Percentiles rank a stretch among this genome's conserved stretches.
phyloP scores from a whole-genome alignment of 257 asterid genomes.

The Eustoma russellianum region DNA sequence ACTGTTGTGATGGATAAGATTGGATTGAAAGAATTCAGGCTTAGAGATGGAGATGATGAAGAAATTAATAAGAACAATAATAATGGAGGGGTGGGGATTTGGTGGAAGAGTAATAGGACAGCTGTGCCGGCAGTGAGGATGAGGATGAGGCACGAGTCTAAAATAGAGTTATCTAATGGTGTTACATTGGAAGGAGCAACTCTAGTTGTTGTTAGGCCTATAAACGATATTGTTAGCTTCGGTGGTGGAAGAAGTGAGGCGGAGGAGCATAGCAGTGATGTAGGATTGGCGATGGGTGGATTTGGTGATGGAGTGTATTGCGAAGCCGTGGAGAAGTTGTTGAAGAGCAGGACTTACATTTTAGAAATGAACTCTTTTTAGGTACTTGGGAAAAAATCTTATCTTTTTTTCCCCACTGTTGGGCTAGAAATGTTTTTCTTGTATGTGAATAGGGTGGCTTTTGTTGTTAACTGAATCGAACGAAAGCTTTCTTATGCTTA shows the following conservation, averaged over 20 bases:
- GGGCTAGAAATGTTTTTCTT: not conserved
- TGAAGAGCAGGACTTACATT: slow-evolving; percentile 42
- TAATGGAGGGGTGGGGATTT: slow-evolving; percentile 19
- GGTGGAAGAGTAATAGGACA: slow-evolving; percentile 55
- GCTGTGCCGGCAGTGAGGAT: slow-evolving; percentile 54
- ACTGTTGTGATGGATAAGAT: slow-evolving; percentile 30
- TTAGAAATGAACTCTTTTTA: slow-evolving; percentile 64
- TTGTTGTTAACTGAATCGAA: too few relatives aligned
- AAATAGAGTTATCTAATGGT: slow-evolving; percentile 37
- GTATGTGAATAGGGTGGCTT: too few relatives aligned
- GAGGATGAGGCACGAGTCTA: slow-evolving; percentile 53
- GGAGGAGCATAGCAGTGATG: slow-evolving; percentile 39
- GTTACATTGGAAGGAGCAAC: slow-evolving; percentile 49
- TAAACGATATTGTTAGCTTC: slow-evolving; percentile 9
- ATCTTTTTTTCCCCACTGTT: not conserved
- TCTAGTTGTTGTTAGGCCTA: slow-evolving; percentile 47
- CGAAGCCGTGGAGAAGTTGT: slow-evolving; percentile 42
- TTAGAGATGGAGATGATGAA: slow-evolving; percentile 13
- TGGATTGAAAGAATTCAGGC: slow-evolving; percentile 30
- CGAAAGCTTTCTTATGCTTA: too few relatives aligned
- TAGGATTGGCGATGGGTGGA: slow-evolving; percentile 35
- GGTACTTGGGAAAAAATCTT: not conserved
- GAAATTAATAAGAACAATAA: slow-evolving; percentile 12
- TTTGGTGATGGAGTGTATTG: slow-evolving; percentile 37
- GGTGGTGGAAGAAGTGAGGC: slow-evolving; percentile 17